Evolutionary conservation across 495 filamentous ascomycete species (phyloP), one percentile per base, ranked within the genome.

Genomic region (Immersiella caudata): DNA sequence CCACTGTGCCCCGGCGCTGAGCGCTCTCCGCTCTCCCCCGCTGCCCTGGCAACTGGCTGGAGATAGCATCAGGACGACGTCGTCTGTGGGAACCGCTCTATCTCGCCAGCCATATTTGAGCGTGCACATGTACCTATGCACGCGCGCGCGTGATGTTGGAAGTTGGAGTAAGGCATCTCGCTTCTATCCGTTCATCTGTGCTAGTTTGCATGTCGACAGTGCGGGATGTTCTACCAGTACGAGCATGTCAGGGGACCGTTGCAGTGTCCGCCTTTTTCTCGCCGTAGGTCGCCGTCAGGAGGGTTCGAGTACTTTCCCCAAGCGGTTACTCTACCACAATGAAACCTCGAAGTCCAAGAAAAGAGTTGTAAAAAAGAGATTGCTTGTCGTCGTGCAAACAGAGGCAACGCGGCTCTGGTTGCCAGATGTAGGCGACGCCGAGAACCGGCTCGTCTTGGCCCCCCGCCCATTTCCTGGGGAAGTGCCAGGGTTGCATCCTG

Each of bases 341-440:
- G 52, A 9, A 55, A 16, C 20, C 9, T 55, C 8, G 20, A n/a
- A 2, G 26, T 20, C 25, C 26, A 40, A 60, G 36, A 60, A 60
- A 21, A 35, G 26, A 33, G 56, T 6, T 29, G 6, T 22, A 16
- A 33, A 59, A n/a, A 62, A 50, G 60, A 62, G 36, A 62, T 62
- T 62, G 36, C 60, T 33, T 25, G 36, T 50, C 36, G 33, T 36
- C 22, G 57, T 27, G 60, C n/a, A 24, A 49, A 33, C 3, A 64
- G 25, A 8, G 12, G 21, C 12, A 6, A 8, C 7, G 50, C 74
- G 67, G 74, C 60, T 29, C 25, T 71, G 63, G 72, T 70, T 76
- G 58, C 74, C 74, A 36, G 69, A 75, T 68, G 57, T 59, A 55
- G 74, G 60, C 24, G 26, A n/a, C 25, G 51, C 66, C 65, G 68